Percentiles rank a stretch among this genome's conserved stretches.
Conservation (phyloP, 805 yeast genomes). For the Gaillardinia entomophila region DNA sequence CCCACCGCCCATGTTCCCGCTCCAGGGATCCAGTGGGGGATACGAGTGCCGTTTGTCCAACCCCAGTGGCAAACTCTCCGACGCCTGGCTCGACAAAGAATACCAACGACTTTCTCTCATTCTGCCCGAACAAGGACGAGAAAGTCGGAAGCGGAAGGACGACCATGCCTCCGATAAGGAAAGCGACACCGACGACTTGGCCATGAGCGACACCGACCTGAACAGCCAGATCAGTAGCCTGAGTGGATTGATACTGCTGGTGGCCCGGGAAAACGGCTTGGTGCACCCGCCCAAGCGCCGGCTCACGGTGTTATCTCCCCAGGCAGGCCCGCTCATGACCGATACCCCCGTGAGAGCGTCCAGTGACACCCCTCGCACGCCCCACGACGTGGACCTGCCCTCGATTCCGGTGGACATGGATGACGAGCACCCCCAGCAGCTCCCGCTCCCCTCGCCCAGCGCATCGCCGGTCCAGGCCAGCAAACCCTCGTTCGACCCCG, state of each 20-base stretch:
- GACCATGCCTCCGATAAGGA: constrained; percentile 6
- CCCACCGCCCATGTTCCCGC: constrained; percentile 29
- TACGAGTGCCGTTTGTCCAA: constrained; percentile 26
- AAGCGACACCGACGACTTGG: constrained; percentile 25
- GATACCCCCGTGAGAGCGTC: constrained; percentile 2
- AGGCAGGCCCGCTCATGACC: background rate
- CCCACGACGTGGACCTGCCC: constrained; percentile 22
- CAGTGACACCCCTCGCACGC: constrained; percentile 18
- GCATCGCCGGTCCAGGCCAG: constrained; percentile 48
- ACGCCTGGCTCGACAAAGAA: constrained; percentile 24
- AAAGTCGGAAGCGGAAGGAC: constrained; percentile 19
- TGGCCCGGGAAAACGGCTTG: constrained; percentile 10
- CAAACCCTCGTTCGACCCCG: constrained; percentile 16
- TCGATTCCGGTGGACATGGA: constrained; percentile 32
- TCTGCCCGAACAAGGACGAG: constrained; percentile 12
- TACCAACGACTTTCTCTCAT: constrained; percentile 19
- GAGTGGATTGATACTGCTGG: constrained; percentile 4
- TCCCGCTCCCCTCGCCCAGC: constrained; percentile 67
- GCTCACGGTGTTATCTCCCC: constrained; percentile 9
- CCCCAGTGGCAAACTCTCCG: constrained; percentile 26
- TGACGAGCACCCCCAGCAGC: constrained; percentile 33
- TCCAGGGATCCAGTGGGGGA: constrained; percentile 19
- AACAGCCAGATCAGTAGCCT: constrained; percentile 14
- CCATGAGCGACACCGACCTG: constrained; percentile 28
- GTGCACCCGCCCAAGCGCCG: constrained; percentile 36